Evolutionary conservation across 352 stramenopile species (phyloP), one percentile per base, ranked within the genome.

Genomic region (Pythium scleroteichum): DNA sequence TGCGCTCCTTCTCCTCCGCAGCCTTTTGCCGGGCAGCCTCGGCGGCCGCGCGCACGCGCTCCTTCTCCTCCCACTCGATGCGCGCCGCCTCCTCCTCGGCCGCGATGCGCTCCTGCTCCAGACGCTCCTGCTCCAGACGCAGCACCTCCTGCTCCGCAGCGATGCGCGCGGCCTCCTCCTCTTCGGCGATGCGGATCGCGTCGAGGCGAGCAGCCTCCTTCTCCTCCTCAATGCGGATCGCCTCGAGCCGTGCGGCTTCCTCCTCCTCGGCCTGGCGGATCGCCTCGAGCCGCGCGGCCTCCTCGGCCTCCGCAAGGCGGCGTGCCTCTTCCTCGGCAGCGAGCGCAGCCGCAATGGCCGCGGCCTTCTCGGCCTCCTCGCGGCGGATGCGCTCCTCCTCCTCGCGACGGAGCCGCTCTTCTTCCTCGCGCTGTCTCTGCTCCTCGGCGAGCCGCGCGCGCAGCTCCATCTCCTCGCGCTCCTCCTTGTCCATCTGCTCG

Each of bases 391-490:
- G 38, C 51, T 78, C 72, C 17, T 59, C 55, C 14, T 59, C 52
- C 41, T 73, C 55, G 8, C 59, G 27, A 6, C 26, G 29, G 27
- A 46, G 44, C 19, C 44, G 53, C 41, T 62, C 49, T 22, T 59
- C 53, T 26, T 73, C 56, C 17, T 73, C 61, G 20, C 23, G 46
- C 39, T 50, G 35, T 23, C 69, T 71, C 53, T 79, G 72, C 44
- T 80, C 73, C 6, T 71, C 73, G 12, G 78, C 79, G 40, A 84
- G 68, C 23, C 80, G 75, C 63, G 73, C 67, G 20, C 78, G 77
- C 6, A 90, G 41, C 49, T 69, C 79, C 51, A 82, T 71, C 60
- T 92, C 80, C 0, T 92, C 80, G n/a, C 70, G 68, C 52, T 85
- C 82, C 20, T 90, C 82, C 69, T 35, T 35, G 5, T 35, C 29